Conservation (phyloP, 2,329 filamentous ascomycete genomes). For the Stachybotrys chartarum region DNA sequence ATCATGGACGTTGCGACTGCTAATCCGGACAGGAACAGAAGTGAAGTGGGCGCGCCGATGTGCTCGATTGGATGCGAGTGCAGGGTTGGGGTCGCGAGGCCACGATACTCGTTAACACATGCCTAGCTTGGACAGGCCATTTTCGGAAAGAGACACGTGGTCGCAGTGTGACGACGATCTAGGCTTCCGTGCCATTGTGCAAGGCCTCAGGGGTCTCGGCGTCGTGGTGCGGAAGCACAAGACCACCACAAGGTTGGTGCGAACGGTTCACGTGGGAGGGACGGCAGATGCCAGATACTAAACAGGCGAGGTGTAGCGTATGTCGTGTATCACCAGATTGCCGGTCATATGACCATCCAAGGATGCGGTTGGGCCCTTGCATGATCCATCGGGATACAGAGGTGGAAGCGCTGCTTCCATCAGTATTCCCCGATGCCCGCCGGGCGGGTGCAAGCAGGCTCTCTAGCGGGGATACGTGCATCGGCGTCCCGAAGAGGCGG, state of each 20-base stretch:
- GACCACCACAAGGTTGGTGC: neutral
- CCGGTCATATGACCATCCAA: neutral
- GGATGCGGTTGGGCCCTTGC: neutral
- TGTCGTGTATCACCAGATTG: neutral
- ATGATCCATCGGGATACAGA: neutral
- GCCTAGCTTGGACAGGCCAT: conserved; percentile 16
- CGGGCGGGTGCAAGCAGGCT: neutral
- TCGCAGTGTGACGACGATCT: neutral
- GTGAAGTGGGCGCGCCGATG: neutral
- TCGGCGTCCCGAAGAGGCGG: neutral
- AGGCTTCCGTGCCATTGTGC: neutral
- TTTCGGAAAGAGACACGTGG: neutral
- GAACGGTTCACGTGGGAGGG: neutral
- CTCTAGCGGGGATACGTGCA: neutral
- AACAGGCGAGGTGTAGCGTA: neutral
- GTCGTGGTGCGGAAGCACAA: neutral
- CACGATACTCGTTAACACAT: conserved; percentile 16
- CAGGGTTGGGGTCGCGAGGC: neutral
- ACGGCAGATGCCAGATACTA: neutral
- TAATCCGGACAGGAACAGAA: conserved; percentile 16
- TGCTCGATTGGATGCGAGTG: neutral
- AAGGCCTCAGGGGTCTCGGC: neutral
- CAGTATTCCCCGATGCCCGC: neutral
- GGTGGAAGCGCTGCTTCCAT: neutral
- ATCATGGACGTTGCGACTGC: conserved; percentile 56